phyloP scores from a whole-genome alignment of 2,329 filamentous ascomycete species.

The Phyllosticta citribraziliensis region DNA sequence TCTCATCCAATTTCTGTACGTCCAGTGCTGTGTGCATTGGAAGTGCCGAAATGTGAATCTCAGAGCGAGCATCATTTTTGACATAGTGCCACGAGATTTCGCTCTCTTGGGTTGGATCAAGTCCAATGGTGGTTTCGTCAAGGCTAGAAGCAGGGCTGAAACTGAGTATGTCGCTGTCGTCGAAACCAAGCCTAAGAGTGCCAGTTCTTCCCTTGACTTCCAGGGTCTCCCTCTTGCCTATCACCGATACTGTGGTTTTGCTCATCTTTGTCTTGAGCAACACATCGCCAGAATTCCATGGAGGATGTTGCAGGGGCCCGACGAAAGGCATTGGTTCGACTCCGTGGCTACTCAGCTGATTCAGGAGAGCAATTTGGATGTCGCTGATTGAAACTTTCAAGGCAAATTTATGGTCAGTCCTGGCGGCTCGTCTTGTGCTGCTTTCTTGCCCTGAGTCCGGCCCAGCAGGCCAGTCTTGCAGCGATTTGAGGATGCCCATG shows the following conservation, averaged over 20 bases:
- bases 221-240: background rate
- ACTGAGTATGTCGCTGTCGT: slow-evolving; percentile 41
- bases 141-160: slow-evolving; percentile 41
- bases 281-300: background rate
- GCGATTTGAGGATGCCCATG: slow-evolving; percentile 19
- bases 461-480: background rate
- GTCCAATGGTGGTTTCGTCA: slow-evolving; percentile 30
- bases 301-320: background rate
- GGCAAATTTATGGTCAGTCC: background rate
- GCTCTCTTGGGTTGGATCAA: slow-evolving; percentile 21
- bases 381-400: slow-evolving; percentile 20
- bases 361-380: slow-evolving; percentile 17
- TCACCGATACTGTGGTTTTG: background rate
- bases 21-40: slow-evolving; percentile 70
- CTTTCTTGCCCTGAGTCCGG: background rate
- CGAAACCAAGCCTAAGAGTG: slow-evolving; percentile 19
- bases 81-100: slow-evolving; percentile 24
- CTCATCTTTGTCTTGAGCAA: background rate
- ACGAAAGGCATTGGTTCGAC: background rate
- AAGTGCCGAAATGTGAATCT: slow-evolving; percentile 42
- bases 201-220: background rate
- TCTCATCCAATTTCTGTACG: slow-evolving; percentile 72
- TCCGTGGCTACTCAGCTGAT: background rate
- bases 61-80: slow-evolving; percentile 15
- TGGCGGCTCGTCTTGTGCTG: background rate